Evolutionary conservation across 179 eudicot species (phyloP).

Genomic region (Pouteria campechiana): DNA sequence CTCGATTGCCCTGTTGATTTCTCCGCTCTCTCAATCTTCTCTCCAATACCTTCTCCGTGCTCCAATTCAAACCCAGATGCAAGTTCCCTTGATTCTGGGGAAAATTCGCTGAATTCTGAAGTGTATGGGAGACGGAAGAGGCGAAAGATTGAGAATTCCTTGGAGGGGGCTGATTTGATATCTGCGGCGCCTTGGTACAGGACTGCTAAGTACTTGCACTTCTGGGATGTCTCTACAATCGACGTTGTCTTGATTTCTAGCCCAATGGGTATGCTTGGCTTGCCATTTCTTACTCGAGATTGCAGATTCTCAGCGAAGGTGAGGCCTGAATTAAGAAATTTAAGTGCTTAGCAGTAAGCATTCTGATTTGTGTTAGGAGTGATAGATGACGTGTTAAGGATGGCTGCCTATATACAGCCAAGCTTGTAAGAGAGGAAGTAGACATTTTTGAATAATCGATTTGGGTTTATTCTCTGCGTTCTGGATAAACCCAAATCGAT

Average conservation of each 20-base stretch:
- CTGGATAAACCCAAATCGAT: too few species aligned
- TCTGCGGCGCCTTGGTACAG: slow-evolving; percentile 56
- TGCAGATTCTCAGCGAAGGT: slow-evolving; percentile 68
- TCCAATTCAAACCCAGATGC: slow-evolving; percentile 13
- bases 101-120: slow-evolving; percentile 5
- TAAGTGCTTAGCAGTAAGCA: too few species aligned
- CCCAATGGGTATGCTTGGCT: slow-evolving; percentile 88
- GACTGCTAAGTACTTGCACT: slow-evolving; percentile 43
- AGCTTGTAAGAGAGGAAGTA: too few species aligned
- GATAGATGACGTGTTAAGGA: too few species aligned
- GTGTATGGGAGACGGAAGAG: slow-evolving; percentile 15
- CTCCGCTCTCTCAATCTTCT: slow-evolving; percentile 51
- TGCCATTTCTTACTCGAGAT: slow-evolving; percentile 65
- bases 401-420: too few species aligned
- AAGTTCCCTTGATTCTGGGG: slow-evolving; percentile 12
- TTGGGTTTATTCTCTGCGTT: too few species aligned
- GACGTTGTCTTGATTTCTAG: slow-evolving; percentile 65
- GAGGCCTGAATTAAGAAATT: neutral
- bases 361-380: too few species aligned
- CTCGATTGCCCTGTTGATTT: slow-evolving; percentile 91
- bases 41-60: slow-evolving; percentile 40
- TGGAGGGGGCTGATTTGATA: slow-evolving; percentile 29
- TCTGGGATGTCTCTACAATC: slow-evolving; percentile 52
- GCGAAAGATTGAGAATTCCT: slow-evolving; percentile 26
- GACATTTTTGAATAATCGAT: too few species aligned